phyloP scores from a whole-genome alignment of 352 stramenopile genomes.

The Globisporangium cederbergense region DNA sequence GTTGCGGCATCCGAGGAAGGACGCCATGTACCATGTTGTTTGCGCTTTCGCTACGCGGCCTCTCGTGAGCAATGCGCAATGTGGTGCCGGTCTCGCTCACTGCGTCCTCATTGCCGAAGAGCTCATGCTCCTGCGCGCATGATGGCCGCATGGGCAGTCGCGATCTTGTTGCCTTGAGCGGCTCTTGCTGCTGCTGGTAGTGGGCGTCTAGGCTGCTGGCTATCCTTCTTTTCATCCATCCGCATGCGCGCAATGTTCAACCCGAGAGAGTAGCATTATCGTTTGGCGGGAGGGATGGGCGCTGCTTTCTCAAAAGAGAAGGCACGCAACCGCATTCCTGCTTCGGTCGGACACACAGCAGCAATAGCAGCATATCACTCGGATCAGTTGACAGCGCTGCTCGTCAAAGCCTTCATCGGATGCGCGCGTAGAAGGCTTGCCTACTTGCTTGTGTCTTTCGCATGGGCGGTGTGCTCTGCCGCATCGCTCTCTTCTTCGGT shows the following conservation, averaged over 20 bases:
- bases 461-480: too few relatives aligned
- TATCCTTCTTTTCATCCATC: not conserved
- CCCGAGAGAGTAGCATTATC: conserved; percentile 1
- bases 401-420: too few relatives aligned
- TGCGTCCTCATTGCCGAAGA: too few relatives aligned
- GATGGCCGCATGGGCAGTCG: too few relatives aligned
- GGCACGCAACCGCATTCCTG: not conserved
- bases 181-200: too few relatives aligned
- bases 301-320: not conserved
- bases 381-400: too few relatives aligned
- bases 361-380: not conserved
- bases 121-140: too few relatives aligned
- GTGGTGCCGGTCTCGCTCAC: too few relatives aligned
- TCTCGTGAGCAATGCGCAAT: not conserved
- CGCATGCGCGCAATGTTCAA: not conserved
- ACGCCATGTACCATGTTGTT: not conserved
- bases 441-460: too few relatives aligned
- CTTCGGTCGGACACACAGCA: not conserved
- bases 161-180: not conserved
- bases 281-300: not conserved
- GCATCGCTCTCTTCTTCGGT: too few relatives aligned
- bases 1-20: not conserved
- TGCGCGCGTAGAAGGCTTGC: too few relatives aligned
- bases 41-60: not conserved
- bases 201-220: not conserved